Base-by-base conservation (phyloP, 495 filamentous ascomycete species). In the Aspergillus campestris region DNA sequence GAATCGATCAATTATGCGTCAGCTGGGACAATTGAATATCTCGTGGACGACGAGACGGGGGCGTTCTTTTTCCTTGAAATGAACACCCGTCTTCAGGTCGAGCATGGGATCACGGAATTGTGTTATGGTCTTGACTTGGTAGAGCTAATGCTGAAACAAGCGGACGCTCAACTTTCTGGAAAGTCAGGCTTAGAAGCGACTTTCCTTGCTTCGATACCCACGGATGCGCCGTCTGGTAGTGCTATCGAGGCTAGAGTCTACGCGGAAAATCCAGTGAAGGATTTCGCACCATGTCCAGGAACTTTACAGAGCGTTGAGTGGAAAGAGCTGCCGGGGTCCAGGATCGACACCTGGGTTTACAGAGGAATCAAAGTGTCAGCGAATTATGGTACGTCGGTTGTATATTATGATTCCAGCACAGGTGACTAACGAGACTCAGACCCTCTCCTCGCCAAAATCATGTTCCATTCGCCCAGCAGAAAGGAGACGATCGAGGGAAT, bases 11-110 rank as follows among this genome's bases (percentile, higher is more conserved):
- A 71, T n/a, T 83, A 84, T 46, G 65, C 60, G 10, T 75, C 70
- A 6, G 78, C 74, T 5, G 81, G 81, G 0, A 85, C 81, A 0
- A 67, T 85, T 10, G 80, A 84, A 52, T 85, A 72, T 52, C 67
- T 85, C 3, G 77, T 83, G 8, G 78, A 85, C 51, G 79, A 80
- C 43, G 59, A 66, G 31, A 72, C 70, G 0, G 70, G 67, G 0
- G 66, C 72, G 8, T 81, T 80, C 60, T 85, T 77, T 58, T 85
- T 85, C 48, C 65, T 84, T 5, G 81, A 85, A 52, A 80, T 85
- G 76, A 84, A 84, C 52, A 81, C 81, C 0, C 64, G 81, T 31
- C 60, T 83, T 7, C 81, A 85, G 47, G 81, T 85, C 27, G 81
- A 85, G 58, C 81, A 84, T 57, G 74, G 72, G 10, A 76, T 83